phyloP scores from a whole-genome alignment of 495 filamentous ascomycete species.

The Aspergillus kassunensis region DNA sequence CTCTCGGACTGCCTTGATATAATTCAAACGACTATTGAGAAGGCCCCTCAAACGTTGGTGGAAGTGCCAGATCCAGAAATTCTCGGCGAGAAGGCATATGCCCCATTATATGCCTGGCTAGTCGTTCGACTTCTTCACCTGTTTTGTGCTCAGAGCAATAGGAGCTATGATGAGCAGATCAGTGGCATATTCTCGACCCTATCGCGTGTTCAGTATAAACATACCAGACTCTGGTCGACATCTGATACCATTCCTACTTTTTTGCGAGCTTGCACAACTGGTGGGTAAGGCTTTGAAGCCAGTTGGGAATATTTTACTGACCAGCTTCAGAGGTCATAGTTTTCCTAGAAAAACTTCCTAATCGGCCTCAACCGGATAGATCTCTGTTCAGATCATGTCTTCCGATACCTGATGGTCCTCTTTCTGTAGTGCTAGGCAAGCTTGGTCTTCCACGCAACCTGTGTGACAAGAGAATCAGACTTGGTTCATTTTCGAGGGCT shows the following conservation, averaged over 20 bases:
- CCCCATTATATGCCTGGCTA: conserved; percentile 79
- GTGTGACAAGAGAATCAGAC: conserved; percentile 19
- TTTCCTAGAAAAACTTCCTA: conserved; percentile 26
- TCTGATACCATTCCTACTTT: conserved; percentile 30
- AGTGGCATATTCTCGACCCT: conserved; percentile 31
- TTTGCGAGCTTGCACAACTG: conserved; percentile 32
- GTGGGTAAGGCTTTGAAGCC: conserved; percentile 22
- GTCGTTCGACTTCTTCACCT: conserved; percentile 37
- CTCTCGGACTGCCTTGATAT: conserved; percentile 66
- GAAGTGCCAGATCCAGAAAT: conserved; percentile 37
- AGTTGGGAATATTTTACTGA: conserved; percentile 15
- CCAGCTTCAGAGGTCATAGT: conserved; percentile 32
- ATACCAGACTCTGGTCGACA: conserved; percentile 27
- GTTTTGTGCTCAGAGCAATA: conserved; percentile 22
- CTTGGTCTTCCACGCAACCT: conserved; percentile 29
- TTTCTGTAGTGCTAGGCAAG: conserved; percentile 31
- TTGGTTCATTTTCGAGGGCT: conserved; percentile 26
- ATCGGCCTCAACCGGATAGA: conserved; percentile 1
- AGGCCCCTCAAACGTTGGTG: conserved; percentile 68
- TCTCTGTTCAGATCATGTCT: conserved; percentile 19
- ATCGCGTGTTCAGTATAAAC: conserved; percentile 31
- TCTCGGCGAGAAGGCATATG: conserved; percentile 45
- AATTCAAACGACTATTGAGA: conserved; percentile 65
- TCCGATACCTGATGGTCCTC: conserved; percentile 24
- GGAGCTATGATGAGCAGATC: conserved; percentile 27